These are phyloP conservation scores for Lasiodiplodia sp. DNA, from an alignment of 2,329 filamentous ascomycete species.

Conservation along the genomic window DNA sequence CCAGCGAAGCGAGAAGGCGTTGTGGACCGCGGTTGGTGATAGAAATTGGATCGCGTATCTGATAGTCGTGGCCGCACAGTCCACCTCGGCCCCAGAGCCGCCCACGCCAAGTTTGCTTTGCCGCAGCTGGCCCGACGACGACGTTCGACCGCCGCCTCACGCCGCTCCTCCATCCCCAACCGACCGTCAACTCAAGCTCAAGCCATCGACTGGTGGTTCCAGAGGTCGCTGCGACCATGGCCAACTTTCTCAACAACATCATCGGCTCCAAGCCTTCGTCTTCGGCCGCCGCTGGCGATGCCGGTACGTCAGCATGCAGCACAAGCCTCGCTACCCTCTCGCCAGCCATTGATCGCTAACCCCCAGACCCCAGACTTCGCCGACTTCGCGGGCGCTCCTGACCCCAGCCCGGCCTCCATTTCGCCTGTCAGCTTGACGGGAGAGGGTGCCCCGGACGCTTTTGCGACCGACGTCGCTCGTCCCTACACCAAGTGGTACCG, in stretches of 20 bases:
- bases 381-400: conserved; percentile 84
- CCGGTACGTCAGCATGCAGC: conserved; percentile 62
- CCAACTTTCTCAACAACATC: conserved; percentile 69
- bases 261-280: conserved; percentile 70
- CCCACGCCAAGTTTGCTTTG: conserved; percentile 25
- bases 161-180: conserved; percentile 12
- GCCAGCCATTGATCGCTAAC: conserved; percentile 31
- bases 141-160: conserved; percentile 15
- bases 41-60: conserved; percentile 4
- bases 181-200: conserved; percentile 5
- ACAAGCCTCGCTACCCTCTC: conserved; percentile 29
- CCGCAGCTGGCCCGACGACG: conserved; percentile 23
- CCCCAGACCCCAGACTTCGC: conserved; percentile 74
- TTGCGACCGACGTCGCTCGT: conserved; percentile 56
- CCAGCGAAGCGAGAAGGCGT: not conserved
- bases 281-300: conserved; percentile 64
- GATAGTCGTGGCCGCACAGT: conserved; percentile 12
- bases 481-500: conserved; percentile 97
- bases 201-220: conserved; percentile 14
- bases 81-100: conserved; percentile 11
- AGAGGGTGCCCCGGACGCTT: conserved; percentile 46
- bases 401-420: conserved; percentile 63
- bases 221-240: conserved; percentile 45
- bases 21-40: conserved; percentile 9
- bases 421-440: conserved; percentile 52